Base-by-base conservation (phyloP, 345 rosid species). In the Citrus sp. region DNA sequence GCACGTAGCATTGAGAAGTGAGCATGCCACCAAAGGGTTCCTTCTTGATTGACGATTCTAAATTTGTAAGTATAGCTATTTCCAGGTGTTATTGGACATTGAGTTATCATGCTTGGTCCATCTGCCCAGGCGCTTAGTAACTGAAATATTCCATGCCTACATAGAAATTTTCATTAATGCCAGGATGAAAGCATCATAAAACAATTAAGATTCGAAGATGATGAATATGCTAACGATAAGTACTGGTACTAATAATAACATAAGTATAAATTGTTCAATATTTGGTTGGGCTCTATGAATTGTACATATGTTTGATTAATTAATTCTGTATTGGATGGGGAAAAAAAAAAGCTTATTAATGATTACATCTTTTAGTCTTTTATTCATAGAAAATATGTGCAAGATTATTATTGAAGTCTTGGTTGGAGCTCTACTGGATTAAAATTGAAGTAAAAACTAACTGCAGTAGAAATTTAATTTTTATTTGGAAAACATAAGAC, bases 11-110 rank as follows among this genome's bases (percentile, higher is more conserved):
- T 79, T 0, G 92, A 87, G 32, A 83, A 62, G 27, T 95, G 99
- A 38, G 98, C 97, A 37, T 95, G 97, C 99, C 99, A 95, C 98
- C 98, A 93, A 1, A 93, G 89, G 28, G 99, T 93, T 8, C 98
- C 98, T 79, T 93, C 97, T 70, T 95, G 99, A 28, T 80, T 73
- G 42, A 84, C 81, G 82, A 93, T 72, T 37, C 63, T 89, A 78
- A 92, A 93, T 73, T 80, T 87, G 83, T 95, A 92, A 6, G 94
- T 87, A 80, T 85, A 95, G 27, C 81, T 89, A 16, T 55, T 61
- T 5, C 96, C 95, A 0, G 99, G 94, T 3, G 28, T 84, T 62
- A 93, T 91, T 14, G 99, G 95, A 68, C 99, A 93, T 19, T 95
- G 99, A 3, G 98, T 91, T 21, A 90, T 71, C 91, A 89, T 90